A percentile compares a stretch with the other conserved stretches of the same genome.
Evolutionary conservation across 345 rosid species (phyloP).

Genomic region (Bruguiera sexangula): DNA sequence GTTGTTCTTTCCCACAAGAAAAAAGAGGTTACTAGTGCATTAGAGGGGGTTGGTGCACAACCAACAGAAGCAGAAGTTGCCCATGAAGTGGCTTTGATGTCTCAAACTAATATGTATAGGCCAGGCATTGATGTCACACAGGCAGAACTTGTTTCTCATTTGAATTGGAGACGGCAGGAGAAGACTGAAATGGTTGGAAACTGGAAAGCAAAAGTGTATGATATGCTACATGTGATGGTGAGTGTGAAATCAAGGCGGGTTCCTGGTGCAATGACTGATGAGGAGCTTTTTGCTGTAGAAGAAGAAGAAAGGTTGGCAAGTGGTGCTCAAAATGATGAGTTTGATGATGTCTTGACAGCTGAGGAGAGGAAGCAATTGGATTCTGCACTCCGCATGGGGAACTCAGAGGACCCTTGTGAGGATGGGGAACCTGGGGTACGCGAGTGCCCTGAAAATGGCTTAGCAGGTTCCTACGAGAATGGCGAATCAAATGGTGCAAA

Average conservation of each 20-base stretch:
- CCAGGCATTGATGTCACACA: slow-evolving; percentile 99
- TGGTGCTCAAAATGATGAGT: slow-evolving; percentile 60
- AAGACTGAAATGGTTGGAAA: slow-evolving; percentile 87
- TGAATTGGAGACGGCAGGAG: slow-evolving; percentile 98
- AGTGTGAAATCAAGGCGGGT: slow-evolving; percentile 95
- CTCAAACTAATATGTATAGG: slow-evolving; percentile 96
- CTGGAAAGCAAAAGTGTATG: slow-evolving; percentile 97
- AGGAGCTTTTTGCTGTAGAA: slow-evolving; percentile 86
- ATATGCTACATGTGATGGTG: slow-evolving; percentile 96
- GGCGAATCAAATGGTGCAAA: slow-evolving; percentile 49
- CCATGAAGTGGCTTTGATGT: slow-evolving; percentile 90
- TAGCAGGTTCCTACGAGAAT: slow-evolving; percentile 49
- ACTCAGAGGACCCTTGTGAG: slow-evolving; percentile 57
- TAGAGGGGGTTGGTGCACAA: slow-evolving; percentile 94
- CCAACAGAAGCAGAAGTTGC: slow-evolving; percentile 94
- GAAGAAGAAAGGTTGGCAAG: slow-evolving; percentile 63
- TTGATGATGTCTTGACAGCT: slow-evolving; percentile 77
- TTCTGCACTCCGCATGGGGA: slow-evolving; percentile 66
- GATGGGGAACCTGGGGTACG: slow-evolving; percentile 66
- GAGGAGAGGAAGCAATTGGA: slow-evolving; percentile 87
- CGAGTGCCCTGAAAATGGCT: slow-evolving; percentile 61
- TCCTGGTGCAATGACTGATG: slow-evolving; percentile 99
- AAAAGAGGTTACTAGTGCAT: slow-evolving; percentile 87
- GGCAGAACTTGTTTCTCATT: slow-evolving; percentile 84
- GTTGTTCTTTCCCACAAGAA: slow-evolving; percentile 91